Conservation (phyloP, 768 basidiomycete genomes). For the Rhodotorula sphaerocarpa region DNA sequence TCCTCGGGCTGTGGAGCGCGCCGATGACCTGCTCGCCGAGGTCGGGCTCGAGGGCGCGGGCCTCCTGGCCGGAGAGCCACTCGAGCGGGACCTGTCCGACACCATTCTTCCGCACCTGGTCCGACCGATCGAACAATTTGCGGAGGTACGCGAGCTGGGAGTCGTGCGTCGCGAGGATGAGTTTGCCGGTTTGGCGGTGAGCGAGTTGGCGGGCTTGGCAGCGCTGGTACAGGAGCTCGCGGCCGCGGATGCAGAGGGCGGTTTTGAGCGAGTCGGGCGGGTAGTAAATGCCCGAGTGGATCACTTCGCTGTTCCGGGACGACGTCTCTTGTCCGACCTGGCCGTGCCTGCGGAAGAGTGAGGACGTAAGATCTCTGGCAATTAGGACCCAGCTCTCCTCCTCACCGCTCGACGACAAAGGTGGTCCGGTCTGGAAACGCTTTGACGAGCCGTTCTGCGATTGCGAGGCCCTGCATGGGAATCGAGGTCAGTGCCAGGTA, state of each 20-base stretch:
- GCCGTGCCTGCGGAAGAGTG: constrained; percentile 9
- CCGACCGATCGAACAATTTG: constrained; percentile 58
- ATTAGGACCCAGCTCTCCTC: neutral
- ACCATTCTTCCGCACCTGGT: constrained; percentile 53
- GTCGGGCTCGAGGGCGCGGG: constrained; percentile 69
- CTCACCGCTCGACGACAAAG: constrained; percentile 70
- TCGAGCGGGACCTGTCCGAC: constrained; percentile 49
- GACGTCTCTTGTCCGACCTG: constrained; percentile 79
- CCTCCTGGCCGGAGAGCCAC: constrained; percentile 61
- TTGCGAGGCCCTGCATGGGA: constrained; percentile 61
- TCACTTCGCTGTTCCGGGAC: constrained; percentile 84
- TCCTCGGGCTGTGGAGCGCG: constrained; percentile 73
- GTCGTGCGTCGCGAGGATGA: constrained; percentile 66
- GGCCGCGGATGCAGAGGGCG: constrained; percentile 71
- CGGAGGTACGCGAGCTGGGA: constrained; percentile 63
- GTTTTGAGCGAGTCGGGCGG: constrained; percentile 80
- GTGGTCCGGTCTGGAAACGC: constrained; percentile 62
- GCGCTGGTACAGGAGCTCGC: constrained; percentile 70
- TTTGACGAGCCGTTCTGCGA: constrained; percentile 64
- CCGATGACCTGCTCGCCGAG: constrained; percentile 61
- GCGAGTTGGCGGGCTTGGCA: constrained; percentile 61
- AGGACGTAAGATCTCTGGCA: neutral
- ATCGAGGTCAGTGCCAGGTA: constrained; percentile 60
- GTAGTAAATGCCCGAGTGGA: constrained; percentile 57
- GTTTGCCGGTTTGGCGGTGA: constrained; percentile 69